Base-by-base conservation (phyloP, 257 asterid species). In the Rehmannia glutinosa region DNA sequence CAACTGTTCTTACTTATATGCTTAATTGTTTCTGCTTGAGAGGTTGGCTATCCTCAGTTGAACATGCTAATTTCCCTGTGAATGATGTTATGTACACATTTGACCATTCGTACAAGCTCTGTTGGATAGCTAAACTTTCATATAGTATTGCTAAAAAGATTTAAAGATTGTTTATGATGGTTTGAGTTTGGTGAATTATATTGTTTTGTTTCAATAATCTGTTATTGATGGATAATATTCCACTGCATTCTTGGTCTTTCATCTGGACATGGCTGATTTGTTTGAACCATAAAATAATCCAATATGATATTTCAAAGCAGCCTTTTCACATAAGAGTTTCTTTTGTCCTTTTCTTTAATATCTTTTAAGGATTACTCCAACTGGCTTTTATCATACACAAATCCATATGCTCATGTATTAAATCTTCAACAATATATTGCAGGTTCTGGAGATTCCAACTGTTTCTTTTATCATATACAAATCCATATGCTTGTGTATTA, bases 371-470 rank as follows among this genome's bases (percentile, higher is more conserved):
- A 42, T 24, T 39, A 46, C 64, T 20, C 39, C 19, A 15, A 43
- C 45, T 73, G 51, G 13, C 36, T 21, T 20, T 38, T 73, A 17
- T 57, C 21, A 27, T 58, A 51, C 56, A 52, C 27, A 15, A 27
- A 57, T 72, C 36, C 45, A 42, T 49, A 19, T 38, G 39, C 64
- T 21, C 41, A 5, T 43, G 27, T 24, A 68, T 60, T 47, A 64
- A 75, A 28, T 46, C 55, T 61, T 55, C 66, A 50, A 62, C 45
- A 64, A 21, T 47, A 7, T 73, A 42, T 47, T 83, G 89, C 91
- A 93, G 99, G 87, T 90, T 70, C 78, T 93, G 75, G 96, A 90
- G 76, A n/a, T n/a, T n/a, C n/a, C n/a, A n/a, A n/a, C n/a, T n/a
- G n/a, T n/a, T 57, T 16, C 36, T 21, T 20, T 38, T 73, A 17